Evolutionary conservation across 495 filamentous ascomycete species (phyloP).

Genomic region (Staphylotrichum tortipilum): DNA sequence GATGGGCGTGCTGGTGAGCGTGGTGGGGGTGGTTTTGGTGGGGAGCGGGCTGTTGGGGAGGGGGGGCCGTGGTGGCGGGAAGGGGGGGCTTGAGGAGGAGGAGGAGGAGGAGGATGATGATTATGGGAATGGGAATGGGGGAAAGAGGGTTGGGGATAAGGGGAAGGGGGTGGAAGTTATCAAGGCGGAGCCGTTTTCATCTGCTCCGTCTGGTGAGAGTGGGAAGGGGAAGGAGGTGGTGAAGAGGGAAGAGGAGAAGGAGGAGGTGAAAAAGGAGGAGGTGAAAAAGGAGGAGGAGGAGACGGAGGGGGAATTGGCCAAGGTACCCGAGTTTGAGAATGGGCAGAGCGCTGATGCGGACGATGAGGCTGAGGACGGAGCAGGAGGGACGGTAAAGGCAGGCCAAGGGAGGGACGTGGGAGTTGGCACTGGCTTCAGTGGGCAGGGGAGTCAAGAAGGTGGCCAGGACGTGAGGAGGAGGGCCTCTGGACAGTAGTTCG

Average conservation of each 20-base stretch:
- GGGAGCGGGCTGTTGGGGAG: background rate
- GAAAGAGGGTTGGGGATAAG: background rate
- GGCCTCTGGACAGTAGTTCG: no score
- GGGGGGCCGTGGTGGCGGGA: background rate
- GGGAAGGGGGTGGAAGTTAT: slow-evolving; percentile 5
- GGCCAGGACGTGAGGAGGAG: slow-evolving; percentile 19
- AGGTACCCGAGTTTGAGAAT: slow-evolving; percentile 4
- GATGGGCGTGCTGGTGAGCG: slow-evolving; percentile 47
- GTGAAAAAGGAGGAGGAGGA: slow-evolving; percentile 23
- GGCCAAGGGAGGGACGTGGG: slow-evolving; percentile 30
- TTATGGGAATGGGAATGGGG: background rate
- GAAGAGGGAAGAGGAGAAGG: slow-evolving; percentile 23
- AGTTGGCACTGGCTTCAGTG: slow-evolving; percentile 40
- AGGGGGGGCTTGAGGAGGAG: background rate
- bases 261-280: slow-evolving; percentile 21
- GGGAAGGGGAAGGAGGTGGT: slow-evolving; percentile 9
- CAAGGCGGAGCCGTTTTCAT: background rate
- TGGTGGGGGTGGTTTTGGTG: background rate
- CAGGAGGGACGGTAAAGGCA: background rate
- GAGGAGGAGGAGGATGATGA: background rate
- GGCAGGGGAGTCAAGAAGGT: slow-evolving; percentile 17
- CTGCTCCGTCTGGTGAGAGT: slow-evolving; percentile 11
- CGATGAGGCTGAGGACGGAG: background rate
- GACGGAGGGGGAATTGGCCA: slow-evolving; percentile 20
- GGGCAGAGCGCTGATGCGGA: slow-evolving; percentile 22